Conservation (phyloP, 2,329 filamentous ascomycete genomes). For the Pezicula rhizophila region DNA sequence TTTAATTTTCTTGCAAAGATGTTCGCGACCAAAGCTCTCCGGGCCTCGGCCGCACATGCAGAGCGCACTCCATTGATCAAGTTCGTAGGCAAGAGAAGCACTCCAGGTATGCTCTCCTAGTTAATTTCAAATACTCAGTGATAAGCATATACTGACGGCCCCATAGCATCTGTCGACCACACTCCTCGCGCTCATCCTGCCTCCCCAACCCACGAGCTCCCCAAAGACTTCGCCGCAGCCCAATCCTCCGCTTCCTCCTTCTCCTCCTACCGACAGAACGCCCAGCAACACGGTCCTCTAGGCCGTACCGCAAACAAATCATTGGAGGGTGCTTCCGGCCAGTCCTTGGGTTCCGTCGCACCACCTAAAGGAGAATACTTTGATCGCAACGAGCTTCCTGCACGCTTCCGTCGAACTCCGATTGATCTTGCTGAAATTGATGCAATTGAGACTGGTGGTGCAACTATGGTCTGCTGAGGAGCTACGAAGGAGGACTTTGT, state of each 20-base stretch:
- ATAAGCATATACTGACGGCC: conserved; percentile 9
- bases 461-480: conserved; percentile 46
- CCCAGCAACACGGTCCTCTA: conserved; percentile 54
- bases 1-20: conserved; percentile 20
- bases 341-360: conserved; percentile 65
- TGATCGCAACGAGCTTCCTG: conserved; percentile 81
- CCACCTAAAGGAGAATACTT: conserved; percentile 73
- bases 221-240: conserved; percentile 44
- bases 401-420: conserved; percentile 70
- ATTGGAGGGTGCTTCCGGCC: conserved; percentile 40
- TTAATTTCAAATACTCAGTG: not conserved
- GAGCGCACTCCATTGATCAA: conserved; percentile 35
- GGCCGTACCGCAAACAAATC: conserved; percentile 21
- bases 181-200: conserved; percentile 51
- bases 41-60: conserved; percentile 25
- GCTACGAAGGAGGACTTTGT: not conserved
- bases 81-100: conserved; percentile 34
- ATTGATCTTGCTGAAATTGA: conserved; percentile 85
- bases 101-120: conserved; percentile 27
- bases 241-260: conserved; percentile 37
- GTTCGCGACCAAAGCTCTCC: conserved; percentile 31
- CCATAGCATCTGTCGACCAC: conserved; percentile 48
- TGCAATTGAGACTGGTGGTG: conserved; percentile 89
- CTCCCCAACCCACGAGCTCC: conserved; percentile 45
- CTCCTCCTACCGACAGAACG: conserved; percentile 52